These are phyloP conservation scores for maize (Zea mays) DNA, from an alignment of 176 grass and related monocot genomes.

Conservation along the genomic window DNA sequence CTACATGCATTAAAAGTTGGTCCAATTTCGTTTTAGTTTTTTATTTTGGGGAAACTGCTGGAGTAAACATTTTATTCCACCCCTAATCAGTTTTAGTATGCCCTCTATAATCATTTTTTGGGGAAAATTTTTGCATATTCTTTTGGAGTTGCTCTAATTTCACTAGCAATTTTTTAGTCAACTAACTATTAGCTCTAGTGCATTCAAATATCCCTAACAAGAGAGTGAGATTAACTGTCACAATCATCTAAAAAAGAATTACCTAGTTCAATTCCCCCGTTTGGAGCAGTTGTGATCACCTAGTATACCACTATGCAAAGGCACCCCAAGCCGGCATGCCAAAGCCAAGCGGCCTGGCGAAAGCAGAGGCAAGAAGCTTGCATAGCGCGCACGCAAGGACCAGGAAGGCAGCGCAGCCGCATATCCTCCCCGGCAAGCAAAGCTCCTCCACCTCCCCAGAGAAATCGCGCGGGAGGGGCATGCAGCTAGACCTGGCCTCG, in stretches of 20 bases:
- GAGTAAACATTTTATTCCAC: too few species aligned
- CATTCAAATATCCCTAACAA: too few species aligned
- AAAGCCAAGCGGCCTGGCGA: neutral
- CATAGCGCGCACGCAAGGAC: conserved; percentile 41
- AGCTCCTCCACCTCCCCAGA: neutral
- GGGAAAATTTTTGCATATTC: too few species aligned
- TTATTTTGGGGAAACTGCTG: too few species aligned
- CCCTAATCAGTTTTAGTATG: too few species aligned
- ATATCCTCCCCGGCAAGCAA: neutral
- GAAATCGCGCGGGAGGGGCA: too few species aligned
- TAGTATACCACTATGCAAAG: neutral
- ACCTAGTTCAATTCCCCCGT: neutral
- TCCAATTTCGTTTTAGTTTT: too few species aligned
- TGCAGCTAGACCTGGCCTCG: neutral
- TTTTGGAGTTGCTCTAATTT: too few species aligned
- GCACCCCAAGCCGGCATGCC: neutral
- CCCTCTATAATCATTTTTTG: too few species aligned
- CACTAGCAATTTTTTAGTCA: too few species aligned
- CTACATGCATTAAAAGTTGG: too few species aligned
- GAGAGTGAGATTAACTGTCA: neutral
- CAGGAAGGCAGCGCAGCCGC: conserved; percentile 4
- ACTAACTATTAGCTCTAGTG: too few species aligned
- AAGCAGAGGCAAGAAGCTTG: conserved; percentile 1
- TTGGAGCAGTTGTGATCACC: neutral
- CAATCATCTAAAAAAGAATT: neutral